Conservation (phyloP, 2,329 filamentous ascomycete genomes). For the Alternaria incomplexa region DNA sequence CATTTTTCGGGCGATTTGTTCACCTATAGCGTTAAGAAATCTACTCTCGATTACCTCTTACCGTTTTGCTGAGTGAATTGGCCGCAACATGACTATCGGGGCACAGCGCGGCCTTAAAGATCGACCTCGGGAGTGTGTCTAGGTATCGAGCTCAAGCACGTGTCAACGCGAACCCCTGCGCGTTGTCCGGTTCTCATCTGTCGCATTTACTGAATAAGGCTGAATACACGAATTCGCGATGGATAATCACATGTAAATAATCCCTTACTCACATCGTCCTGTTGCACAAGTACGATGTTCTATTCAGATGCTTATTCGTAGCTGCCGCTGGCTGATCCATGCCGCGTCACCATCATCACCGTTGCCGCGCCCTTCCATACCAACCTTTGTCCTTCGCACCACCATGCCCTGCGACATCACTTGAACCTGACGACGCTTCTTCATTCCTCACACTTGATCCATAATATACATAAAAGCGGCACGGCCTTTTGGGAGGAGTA, state of each 20-base stretch:
- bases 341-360: conserved; percentile 1
- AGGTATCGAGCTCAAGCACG: conserved; percentile 5
- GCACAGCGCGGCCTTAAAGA: neutral
- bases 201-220: neutral
- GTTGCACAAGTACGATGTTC: neutral
- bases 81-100: neutral
- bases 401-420: conserved; percentile 7
- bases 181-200: neutral
- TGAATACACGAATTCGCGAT: neutral
- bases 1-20: neutral
- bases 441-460: neutral
- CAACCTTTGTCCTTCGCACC: neutral
- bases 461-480: neutral
- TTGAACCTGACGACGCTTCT: conserved; percentile 4
- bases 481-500: neutral
- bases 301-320: neutral
- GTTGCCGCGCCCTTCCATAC: neutral
- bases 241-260: neutral
- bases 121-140: neutral
- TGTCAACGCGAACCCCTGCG: conserved; percentile 3
- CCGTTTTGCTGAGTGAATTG: neutral
- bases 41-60: neutral
- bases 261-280: neutral
- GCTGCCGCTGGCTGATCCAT: conserved; percentile 4
- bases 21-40: neutral